Conservation (phyloP, 129 eudicot genomes). For the Daucus carota region DH1_v3.0 NC_030384.2:49292501-49293000, state of each 20-base stretch:
- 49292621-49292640: slow-evolving; percentile 47
- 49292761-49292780: not conserved
- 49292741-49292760: not conserved
- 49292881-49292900: slow-evolving; percentile 30
- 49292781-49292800: slow-evolving; percentile 65
- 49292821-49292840: slow-evolving; percentile 80
- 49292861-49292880: slow-evolving; percentile 60
- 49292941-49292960: slow-evolving; percentile 91
- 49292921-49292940: slow-evolving; percentile 74
- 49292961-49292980: slow-evolving; percentile 91
- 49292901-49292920: slow-evolving; percentile 30
- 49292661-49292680: slow-evolving; percentile 57
- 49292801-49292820: slow-evolving; percentile 81
- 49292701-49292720: slow-evolving; percentile 38
- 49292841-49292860: slow-evolving; percentile 61
- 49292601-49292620: slow-evolving; percentile 6
- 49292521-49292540: not conserved
- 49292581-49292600: slow-evolving; percentile 10
- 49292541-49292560: not conserved
- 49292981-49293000: slow-evolving; percentile 96
- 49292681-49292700: slow-evolving; percentile 59
- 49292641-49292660: slow-evolving; percentile 46
- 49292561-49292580: not conserved
- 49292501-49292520: slow-evolving; percentile 55
- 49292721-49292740: not conserved